Evolutionary conservation across 2,329 filamentous ascomycete species (phyloP).

Genomic region (Colletotrichum higginsianum): DNA sequence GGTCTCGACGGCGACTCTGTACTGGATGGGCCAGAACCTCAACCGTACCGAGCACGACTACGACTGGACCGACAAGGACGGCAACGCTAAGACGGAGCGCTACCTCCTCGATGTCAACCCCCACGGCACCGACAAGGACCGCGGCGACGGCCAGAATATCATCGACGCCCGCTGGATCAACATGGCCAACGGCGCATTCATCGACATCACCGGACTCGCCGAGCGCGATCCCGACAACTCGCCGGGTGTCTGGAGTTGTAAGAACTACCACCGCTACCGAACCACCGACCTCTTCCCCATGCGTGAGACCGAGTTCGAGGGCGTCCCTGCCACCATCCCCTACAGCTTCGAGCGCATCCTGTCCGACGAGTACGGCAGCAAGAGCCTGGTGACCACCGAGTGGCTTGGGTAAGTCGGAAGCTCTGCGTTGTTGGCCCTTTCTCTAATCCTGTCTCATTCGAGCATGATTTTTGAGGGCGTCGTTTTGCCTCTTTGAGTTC

Average conservation of each 20-base stretch:
- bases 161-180: slow-evolving; percentile 92
- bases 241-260: slow-evolving; percentile 82
- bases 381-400: slow-evolving; percentile 71
- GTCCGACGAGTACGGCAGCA: slow-evolving; percentile 75
- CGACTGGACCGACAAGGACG: slow-evolving; percentile 60
- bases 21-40: slow-evolving; percentile 74
- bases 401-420: slow-evolving; percentile 70
- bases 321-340: slow-evolving; percentile 78
- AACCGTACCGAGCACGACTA: slow-evolving; percentile 79
- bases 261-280: slow-evolving; percentile 82
- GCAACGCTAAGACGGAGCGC: slow-evolving; percentile 57
- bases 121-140: slow-evolving; percentile 71
- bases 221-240: slow-evolving; percentile 72
- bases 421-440: background rate
- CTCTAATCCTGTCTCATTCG: slow-evolving; percentile 27
- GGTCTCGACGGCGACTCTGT: slow-evolving; percentile 77
- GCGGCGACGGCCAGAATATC: slow-evolving; percentile 80
- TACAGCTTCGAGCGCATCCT: slow-evolving; percentile 77
- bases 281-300: slow-evolving; percentile 83
- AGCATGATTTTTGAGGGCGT: background rate
- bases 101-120: slow-evolving; percentile 87
- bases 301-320: slow-evolving; percentile 81
- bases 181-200: slow-evolving; percentile 80
- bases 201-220: slow-evolving; percentile 85
- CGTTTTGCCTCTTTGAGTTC: background rate